phyloP scores from a whole-genome alignment of 257 asterid genomes.

The Fraxinus cuspidata region DNA sequence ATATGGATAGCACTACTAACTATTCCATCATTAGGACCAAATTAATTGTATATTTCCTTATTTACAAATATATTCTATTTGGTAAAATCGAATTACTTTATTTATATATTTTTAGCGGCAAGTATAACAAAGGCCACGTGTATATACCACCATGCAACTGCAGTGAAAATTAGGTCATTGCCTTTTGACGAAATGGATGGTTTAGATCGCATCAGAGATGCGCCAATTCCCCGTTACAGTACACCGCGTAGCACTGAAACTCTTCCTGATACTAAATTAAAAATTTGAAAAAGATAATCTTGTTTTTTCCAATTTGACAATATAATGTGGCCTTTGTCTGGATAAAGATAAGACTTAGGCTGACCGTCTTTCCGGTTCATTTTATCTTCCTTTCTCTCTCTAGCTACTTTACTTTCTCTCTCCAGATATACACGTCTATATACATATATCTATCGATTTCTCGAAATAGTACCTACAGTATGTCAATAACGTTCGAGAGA shows the following conservation, averaged over 20 bases:
- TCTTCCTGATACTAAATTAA: not conserved
- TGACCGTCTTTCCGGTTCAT: constrained; percentile 26
- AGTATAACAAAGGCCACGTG: too few relatives aligned
- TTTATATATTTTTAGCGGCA: too few relatives aligned
- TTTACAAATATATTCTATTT: too few relatives aligned
- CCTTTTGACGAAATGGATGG: not conserved
- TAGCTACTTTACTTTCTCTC: not conserved
- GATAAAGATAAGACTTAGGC: constrained; percentile 61
- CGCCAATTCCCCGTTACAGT: not conserved
- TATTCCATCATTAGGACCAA: too few relatives aligned
- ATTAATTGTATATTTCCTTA: too few relatives aligned
- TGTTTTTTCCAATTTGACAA: constrained; percentile 48
- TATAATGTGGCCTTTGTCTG: constrained; percentile 30
- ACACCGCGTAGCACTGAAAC: not conserved
- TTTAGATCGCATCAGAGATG: not conserved
- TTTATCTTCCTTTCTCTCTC: constrained; percentile 19
- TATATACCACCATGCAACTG: too few relatives aligned
- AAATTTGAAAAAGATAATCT: constrained; percentile 38
- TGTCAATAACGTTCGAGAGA: constrained; percentile 50
- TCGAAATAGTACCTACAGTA: constrained; percentile 16
- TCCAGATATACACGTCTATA: not conserved
- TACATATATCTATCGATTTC: constrained; percentile 13
- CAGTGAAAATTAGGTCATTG: not conserved
- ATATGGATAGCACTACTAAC: too few relatives aligned
- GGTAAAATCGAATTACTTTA: too few relatives aligned